Conservation (phyloP, 2,329 filamentous ascomycete genomes). For the Penicillium vulpinum region DNA sequence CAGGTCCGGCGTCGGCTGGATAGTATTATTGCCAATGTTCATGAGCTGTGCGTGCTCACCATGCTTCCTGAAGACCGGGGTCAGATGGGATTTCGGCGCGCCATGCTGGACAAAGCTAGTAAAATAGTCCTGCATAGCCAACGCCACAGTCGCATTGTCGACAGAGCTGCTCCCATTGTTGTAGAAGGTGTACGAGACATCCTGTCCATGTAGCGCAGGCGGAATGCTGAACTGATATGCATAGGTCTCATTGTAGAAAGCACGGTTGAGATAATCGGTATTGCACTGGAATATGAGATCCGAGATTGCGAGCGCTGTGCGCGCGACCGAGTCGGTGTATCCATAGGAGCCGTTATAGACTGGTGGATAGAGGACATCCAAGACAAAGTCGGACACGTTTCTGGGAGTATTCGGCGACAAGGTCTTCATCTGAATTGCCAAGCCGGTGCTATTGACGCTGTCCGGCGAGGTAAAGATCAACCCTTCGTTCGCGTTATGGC, state of each 20-base stretch:
- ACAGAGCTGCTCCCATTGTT: constrained; percentile 32
- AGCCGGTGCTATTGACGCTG: constrained; percentile 24
- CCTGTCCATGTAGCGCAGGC: constrained; percentile 55
- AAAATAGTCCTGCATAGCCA: constrained; percentile 41
- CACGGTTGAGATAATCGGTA: constrained; percentile 54
- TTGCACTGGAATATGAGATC: constrained; percentile 56
- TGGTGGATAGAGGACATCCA: constrained; percentile 53
- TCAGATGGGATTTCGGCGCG: constrained; percentile 32
- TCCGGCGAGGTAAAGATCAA: constrained; percentile 43
- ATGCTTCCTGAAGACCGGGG: constrained; percentile 51
- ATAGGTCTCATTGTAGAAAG: constrained; percentile 53
- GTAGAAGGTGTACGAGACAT: constrained; percentile 56
- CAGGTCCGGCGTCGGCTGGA: constrained; percentile 46
- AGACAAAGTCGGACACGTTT: constrained; percentile 45
- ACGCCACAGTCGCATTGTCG: constrained; percentile 32
- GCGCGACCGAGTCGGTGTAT: constrained; percentile 49
- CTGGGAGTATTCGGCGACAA: constrained; percentile 26
- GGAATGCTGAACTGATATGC: constrained; percentile 56
- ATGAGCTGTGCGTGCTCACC: constrained; percentile 47
- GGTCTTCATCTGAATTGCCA: constrained; percentile 20
- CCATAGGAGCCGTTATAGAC: constrained; percentile 49
- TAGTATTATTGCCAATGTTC: constrained; percentile 45
- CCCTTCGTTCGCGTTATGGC: constrained; percentile 48
- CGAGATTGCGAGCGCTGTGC: constrained; percentile 43
- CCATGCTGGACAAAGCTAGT: constrained; percentile 40